Percentiles rank a stretch among this genome's conserved stretches.
Conservation (phyloP, 2,329 filamentous ascomycete species). For the Fusarium caatingaense region DNA sequence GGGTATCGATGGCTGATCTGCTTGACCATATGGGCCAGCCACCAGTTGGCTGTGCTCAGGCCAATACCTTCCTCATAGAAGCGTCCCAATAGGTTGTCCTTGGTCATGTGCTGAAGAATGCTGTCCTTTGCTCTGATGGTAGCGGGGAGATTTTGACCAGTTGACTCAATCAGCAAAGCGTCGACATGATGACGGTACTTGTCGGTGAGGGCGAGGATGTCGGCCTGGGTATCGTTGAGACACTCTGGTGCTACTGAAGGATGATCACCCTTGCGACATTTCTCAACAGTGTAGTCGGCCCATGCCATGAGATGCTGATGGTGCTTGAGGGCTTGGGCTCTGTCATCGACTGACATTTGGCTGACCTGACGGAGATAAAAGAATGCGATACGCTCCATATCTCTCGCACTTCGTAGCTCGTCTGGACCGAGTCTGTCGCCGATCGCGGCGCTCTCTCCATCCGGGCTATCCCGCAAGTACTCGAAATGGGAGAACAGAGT, state of each 20-base stretch:
- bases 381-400: not conserved
- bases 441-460: not conserved
- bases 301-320: fast-evolving
- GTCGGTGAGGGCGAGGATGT: not conserved
- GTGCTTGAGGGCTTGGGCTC: not conserved
- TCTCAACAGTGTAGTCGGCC: not conserved
- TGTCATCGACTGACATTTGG: not conserved
- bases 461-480: fast-evolving
- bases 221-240: not conserved
- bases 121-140: constrained; percentile 8
- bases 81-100: constrained; percentile 46
- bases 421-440: not conserved
- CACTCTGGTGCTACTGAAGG: not conserved
- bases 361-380: not conserved
- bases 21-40: not conserved
- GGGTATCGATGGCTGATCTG: constrained; percentile 7
- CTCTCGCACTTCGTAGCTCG: fast-evolving
- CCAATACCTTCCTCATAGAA: constrained; percentile 46
- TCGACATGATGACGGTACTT: constrained; percentile 11
- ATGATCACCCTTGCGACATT: not conserved
- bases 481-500: not conserved
- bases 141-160: not conserved
- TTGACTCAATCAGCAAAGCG: constrained; percentile 5
- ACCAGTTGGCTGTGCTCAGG: not conserved
- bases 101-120: constrained; percentile 7